phyloP scores from a whole-genome alignment of 2,329 filamentous ascomycete species.

The Golovinomyces cichoracearum region DNA sequence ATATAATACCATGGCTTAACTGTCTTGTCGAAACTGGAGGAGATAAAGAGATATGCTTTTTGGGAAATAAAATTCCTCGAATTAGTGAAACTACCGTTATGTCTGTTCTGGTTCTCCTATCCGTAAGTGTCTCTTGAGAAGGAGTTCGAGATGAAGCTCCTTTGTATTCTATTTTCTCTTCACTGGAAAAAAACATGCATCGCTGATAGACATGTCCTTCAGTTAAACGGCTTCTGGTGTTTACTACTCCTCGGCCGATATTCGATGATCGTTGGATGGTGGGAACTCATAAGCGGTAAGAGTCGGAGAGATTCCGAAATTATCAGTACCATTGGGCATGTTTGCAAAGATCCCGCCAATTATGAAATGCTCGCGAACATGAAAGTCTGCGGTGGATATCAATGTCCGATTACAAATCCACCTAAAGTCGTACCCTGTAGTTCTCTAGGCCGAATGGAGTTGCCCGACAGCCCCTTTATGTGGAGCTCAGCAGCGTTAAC shows the following conservation, averaged over 20 bases:
- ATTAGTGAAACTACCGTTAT: slow-evolving; percentile 53
- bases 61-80: slow-evolving; percentile 32
- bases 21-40: slow-evolving; percentile 37
- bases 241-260: slow-evolving; percentile 56
- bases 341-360: not conserved
- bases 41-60: slow-evolving; percentile 40
- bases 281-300: slow-evolving; percentile 23
- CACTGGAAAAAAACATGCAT: not conserved
- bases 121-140: slow-evolving; percentile 25
- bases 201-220: not conserved
- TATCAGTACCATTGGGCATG: not conserved
- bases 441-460: too few species aligned
- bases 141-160: not conserved
- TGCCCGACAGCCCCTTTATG: too few species aligned
- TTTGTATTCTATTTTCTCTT: not conserved
- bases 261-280: slow-evolving; percentile 71
- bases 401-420: too few species aligned
- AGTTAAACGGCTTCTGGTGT: slow-evolving; percentile 68
- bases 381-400: not conserved
- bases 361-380: slow-evolving; percentile 1
- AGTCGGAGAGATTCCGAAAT: not conserved
- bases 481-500: too few species aligned
- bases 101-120: slow-evolving; percentile 59
- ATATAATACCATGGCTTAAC: slow-evolving; percentile 33
- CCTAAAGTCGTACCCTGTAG: too few species aligned